Evolutionary conservation across 2,329 filamentous ascomycete genomes (phyloP).

Genomic region (Neofusicoccum kwambonambiense): DNA sequence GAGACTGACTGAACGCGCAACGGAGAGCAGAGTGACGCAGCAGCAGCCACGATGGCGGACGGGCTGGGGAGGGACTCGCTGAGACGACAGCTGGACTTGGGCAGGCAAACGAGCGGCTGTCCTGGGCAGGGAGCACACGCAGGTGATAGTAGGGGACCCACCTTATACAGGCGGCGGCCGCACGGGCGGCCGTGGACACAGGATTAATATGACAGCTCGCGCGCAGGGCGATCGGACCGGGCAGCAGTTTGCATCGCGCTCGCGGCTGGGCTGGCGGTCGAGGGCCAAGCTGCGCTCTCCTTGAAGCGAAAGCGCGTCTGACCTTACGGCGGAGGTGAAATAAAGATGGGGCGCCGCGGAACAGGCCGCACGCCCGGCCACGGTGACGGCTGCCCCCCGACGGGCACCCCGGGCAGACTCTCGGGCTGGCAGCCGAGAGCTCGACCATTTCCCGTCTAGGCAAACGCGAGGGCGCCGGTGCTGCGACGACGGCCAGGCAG

Average conservation of each 20-base stretch:
- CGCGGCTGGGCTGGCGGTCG: neutral
- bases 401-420: too few relatives aligned
- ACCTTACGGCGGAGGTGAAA: conserved; percentile 11
- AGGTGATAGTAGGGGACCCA: neutral
- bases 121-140: neutral
- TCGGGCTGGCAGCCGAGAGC: too few relatives aligned
- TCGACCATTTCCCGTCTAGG: too few relatives aligned
- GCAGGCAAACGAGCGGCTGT: neutral
- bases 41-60: too few relatives aligned
- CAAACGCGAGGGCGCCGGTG: too few relatives aligned
- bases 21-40: too few relatives aligned
- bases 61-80: too few relatives aligned
- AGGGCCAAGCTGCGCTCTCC: neutral
- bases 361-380: too few relatives aligned
- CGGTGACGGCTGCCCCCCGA: too few relatives aligned
- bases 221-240: neutral
- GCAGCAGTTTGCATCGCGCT: neutral
- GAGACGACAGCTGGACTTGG: neutral
- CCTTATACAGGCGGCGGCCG: neutral
- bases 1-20: neutral
- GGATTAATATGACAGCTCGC: neutral
- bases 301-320: neutral
- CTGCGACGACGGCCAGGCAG: too few relatives aligned
- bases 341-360: conserved; percentile 1
- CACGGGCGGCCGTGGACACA: neutral